A percentile compares a stretch with the other conserved stretches of the same genome.
phyloP scores from a whole-genome alignment of 176 grass and related monocot genomes.

The Typha latifolia region DNA sequence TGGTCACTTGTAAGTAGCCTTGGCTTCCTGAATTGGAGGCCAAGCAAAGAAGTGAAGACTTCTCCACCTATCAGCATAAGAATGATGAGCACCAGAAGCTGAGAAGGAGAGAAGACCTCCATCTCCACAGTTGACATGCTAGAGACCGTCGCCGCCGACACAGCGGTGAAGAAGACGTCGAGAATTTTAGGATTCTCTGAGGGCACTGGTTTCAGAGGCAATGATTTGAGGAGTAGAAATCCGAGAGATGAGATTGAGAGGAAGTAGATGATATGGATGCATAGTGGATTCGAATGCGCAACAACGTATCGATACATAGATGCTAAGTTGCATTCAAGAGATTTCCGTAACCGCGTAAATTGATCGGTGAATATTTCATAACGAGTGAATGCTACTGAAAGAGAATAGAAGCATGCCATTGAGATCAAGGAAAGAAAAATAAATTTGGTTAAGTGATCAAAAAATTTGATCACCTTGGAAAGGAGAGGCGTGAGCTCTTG shows the following conservation, averaged over 20 bases:
- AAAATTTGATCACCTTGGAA: no score
- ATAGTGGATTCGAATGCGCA: neutral
- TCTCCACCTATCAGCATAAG: conserved; percentile 55
- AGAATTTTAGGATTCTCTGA: conserved; percentile 9
- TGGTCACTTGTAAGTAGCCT: neutral
- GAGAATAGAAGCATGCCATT: neutral
- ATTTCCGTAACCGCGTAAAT: no score
- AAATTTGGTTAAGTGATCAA: no score
- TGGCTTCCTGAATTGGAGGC: conserved; percentile 23
- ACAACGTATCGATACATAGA: no score
- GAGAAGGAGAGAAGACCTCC: conserved; percentile 52
- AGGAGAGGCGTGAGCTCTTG: no score
- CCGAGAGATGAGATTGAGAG: conserved; percentile 9
- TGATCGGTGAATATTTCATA: neutral
- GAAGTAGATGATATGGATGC: conserved; percentile 36
- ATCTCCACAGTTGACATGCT: conserved; percentile 75
- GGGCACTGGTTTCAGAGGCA: conserved; percentile 2
- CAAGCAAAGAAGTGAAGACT: conserved; percentile 40
- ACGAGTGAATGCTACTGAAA: neutral
- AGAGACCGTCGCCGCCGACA: conserved; percentile 59
- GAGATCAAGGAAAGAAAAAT: no score
- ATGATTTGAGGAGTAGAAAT: conserved; percentile 13
- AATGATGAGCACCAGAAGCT: conserved; percentile 40
- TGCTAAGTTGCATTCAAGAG: no score
- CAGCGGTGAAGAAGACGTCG: conserved; percentile 52